Percentiles rank a stretch among this genome's conserved stretches.
These are phyloP conservation scores for Botrytis squamosa DNA, from an alignment of 2,329 filamentous ascomycete genomes.

Conservation along the genomic window DNA sequence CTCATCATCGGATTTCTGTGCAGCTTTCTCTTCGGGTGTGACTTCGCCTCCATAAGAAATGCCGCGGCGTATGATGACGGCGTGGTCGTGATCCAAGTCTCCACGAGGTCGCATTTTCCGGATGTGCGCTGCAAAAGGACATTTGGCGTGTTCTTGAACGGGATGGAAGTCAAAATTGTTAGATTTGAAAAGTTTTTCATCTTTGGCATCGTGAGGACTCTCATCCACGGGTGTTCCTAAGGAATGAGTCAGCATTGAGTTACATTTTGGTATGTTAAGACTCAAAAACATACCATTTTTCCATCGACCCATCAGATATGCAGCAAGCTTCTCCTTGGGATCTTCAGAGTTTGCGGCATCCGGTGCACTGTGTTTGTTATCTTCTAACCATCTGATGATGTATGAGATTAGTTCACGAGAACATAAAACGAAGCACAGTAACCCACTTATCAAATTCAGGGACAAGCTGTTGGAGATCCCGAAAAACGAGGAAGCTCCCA, in stretches of 20 bases:
- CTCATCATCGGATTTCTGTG: constrained; percentile 26
- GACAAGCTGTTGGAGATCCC: constrained; percentile 46
- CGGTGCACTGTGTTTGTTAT: neutral
- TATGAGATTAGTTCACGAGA: neutral
- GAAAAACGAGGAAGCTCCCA: constrained; percentile 47
- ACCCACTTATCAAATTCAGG: constrained; percentile 46
- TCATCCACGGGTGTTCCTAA: constrained; percentile 9
- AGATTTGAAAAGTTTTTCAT: constrained; percentile 29
- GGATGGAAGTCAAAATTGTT: constrained; percentile 38
- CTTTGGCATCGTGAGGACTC: neutral
- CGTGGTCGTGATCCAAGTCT: constrained; percentile 37
- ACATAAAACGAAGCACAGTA: constrained; percentile 35
- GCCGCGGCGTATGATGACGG: constrained; percentile 45
- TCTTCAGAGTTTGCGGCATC: neutral
- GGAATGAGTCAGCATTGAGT: neutral
- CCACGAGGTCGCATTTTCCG: constrained; percentile 48
- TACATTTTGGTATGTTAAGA: constrained; percentile 12
- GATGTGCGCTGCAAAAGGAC: constrained; percentile 48
- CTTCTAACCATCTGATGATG: constrained; percentile 4
- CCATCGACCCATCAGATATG: constrained; percentile 13
- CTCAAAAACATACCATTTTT: constrained; percentile 27
- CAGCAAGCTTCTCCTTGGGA: constrained; percentile 2
- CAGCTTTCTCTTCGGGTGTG: constrained; percentile 37
- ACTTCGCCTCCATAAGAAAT: constrained; percentile 46
- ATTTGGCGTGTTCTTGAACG: constrained; percentile 39